Evolutionary conservation across 1,284 basidiomycete genomes (phyloP).

Genomic region (Entoloma clypeatum): DNA sequence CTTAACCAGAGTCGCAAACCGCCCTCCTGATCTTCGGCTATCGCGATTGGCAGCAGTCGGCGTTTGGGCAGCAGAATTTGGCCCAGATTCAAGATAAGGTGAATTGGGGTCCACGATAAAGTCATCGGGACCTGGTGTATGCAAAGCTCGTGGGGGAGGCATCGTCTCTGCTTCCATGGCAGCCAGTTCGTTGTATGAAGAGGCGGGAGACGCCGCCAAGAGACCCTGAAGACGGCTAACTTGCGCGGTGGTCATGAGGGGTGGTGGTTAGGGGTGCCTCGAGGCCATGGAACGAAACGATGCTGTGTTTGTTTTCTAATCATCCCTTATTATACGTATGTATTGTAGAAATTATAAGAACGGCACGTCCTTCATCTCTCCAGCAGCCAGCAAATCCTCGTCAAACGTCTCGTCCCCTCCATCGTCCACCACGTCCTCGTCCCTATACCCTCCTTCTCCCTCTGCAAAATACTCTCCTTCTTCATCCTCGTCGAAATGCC

Average conservation of each 20-base stretch:
- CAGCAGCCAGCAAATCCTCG: slow-evolving; percentile 73
- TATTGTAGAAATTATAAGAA: slow-evolving; percentile 49
- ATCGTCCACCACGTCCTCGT: slow-evolving; percentile 32
- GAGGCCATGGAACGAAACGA: no score
- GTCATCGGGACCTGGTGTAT: slow-evolving; percentile 16
- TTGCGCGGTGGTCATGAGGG: no score
- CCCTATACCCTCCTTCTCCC: slow-evolving; percentile 24
- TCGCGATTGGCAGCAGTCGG: slow-evolving; percentile 9
- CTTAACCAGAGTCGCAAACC: slow-evolving; percentile 25
- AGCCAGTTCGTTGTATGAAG: slow-evolving; percentile 1
- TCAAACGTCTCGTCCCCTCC: slow-evolving; percentile 65
- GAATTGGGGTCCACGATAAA: slow-evolving; percentile 30
- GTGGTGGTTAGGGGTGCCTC: no score
- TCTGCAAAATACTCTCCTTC: slow-evolving; percentile 30
- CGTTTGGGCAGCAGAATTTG: neutral
- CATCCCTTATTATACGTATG: neutral
- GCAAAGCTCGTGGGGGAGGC: slow-evolving; percentile 23
- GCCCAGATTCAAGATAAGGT: slow-evolving; percentile 23
- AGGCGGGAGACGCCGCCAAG: neutral
- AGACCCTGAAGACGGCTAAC: no score
- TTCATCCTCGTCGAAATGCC: slow-evolving; percentile 50
- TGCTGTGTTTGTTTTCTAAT: no score
- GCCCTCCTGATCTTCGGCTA: slow-evolving; percentile 23
- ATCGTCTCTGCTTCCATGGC: slow-evolving; percentile 8
- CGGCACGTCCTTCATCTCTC: slow-evolving; percentile 79